A percentile compares a stretch with the other conserved stretches of the same genome.
phyloP scores from a whole-genome alignment of 2,329 filamentous ascomycete species.

The Helicocarpus griseus region DNA sequence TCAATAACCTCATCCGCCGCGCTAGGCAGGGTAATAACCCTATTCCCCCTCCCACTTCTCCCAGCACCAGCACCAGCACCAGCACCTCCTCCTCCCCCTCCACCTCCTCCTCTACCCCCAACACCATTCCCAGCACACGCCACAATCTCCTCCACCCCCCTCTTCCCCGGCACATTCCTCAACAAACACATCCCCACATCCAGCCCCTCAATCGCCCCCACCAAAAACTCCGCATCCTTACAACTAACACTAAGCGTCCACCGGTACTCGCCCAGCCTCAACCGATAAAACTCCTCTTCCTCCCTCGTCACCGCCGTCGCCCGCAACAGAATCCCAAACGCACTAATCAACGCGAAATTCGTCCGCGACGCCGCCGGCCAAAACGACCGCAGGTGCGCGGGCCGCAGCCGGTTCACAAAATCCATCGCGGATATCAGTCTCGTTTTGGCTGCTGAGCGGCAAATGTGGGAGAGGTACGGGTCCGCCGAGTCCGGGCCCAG shows the following conservation, averaged over 20 bases:
- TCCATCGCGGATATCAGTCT: conserved; percentile 94
- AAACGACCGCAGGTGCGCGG: conserved; percentile 77
- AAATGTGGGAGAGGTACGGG: conserved; percentile 80
- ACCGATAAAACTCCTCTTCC: conserved; percentile 86
- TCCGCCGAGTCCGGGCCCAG: conserved; percentile 53
- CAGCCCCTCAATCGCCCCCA: conserved; percentile 67
- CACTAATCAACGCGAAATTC: conserved; percentile 91
- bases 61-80: neutral
- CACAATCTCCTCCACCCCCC: conserved; percentile 43
- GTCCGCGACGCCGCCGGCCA: conserved; percentile 51
- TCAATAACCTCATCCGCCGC: neutral
- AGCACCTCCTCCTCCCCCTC: no score
- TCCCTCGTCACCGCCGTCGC: conserved; percentile 79
- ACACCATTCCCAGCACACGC: no score
- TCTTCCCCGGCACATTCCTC: conserved; percentile 62
- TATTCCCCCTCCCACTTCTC: neutral
- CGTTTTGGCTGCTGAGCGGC: conserved; percentile 86
- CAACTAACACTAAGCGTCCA: conserved; percentile 87
- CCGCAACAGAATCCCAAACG: conserved; percentile 82
- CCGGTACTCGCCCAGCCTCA: conserved; percentile 75
- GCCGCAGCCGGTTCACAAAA: conserved; percentile 85
- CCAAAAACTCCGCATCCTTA: conserved; percentile 49
- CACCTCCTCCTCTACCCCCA: neutral
- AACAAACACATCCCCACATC: conserved; percentile 61
- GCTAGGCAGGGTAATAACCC: neutral